phyloP scores from a whole-genome alignment of 805 yeast species.

The Jamesozyma jinghongensis region DNA sequence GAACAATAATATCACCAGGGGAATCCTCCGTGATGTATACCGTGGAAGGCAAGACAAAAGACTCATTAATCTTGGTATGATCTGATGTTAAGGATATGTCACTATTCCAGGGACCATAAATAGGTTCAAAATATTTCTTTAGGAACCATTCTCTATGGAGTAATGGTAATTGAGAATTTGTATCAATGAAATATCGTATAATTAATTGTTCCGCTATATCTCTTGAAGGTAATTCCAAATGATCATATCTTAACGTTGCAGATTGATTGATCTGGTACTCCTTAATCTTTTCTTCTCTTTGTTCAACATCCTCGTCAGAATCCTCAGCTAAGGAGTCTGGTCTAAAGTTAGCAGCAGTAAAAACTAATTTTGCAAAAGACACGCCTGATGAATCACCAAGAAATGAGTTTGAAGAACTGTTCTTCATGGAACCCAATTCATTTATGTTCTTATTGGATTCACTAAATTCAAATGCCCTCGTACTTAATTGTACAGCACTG shows the following conservation, averaged over 20 bases:
- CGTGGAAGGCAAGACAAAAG: slow-evolving; percentile 27
- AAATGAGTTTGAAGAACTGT: slow-evolving; percentile 28
- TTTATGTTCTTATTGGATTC: slow-evolving; percentile 18
- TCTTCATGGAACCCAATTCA: slow-evolving; percentile 19
- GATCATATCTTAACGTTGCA: slow-evolving; percentile 12
- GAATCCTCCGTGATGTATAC: slow-evolving; percentile 6
- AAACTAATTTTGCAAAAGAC: slow-evolving; percentile 67
- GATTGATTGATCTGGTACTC: slow-evolving; percentile 17
- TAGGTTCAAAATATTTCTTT: slow-evolving; percentile 57
- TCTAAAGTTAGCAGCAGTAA: slow-evolving; percentile 63
- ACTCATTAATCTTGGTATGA: slow-evolving; percentile 36
- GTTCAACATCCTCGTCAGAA: slow-evolving; percentile 21
- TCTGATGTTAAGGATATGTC: slow-evolving; percentile 50
- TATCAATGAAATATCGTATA: slow-evolving; percentile 60
- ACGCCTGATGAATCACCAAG: slow-evolving; percentile 50
- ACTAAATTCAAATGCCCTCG: slow-evolving; percentile 13
- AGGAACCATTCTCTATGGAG: slow-evolving; percentile 75
- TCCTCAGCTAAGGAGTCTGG: slow-evolving; percentile 25
- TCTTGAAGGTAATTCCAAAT: slow-evolving; percentile 50
- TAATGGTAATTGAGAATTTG: slow-evolving; percentile 77
- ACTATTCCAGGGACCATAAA: slow-evolving; percentile 60
- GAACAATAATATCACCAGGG: slow-evolving; percentile 2
- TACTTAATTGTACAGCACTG: not conserved
- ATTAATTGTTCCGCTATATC: slow-evolving; percentile 57
- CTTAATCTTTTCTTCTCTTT: slow-evolving; percentile 11